These are phyloP conservation scores for Leccinum truebloodii DNA, from an alignment of 768 basidiomycete genomes.

Conservation along the genomic window DNA sequence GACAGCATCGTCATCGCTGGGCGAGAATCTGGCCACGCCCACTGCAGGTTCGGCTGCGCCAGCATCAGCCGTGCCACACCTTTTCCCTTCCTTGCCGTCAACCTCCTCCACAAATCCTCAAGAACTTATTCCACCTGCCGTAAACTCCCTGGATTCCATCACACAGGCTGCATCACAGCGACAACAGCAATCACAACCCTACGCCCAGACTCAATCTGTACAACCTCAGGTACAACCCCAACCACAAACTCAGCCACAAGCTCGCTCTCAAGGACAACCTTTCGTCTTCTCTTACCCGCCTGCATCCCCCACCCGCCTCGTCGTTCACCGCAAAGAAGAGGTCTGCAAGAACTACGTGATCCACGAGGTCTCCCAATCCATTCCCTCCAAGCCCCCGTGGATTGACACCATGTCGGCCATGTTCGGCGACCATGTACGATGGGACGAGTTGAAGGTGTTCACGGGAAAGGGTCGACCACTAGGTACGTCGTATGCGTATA, in stretches of 20 bases:
- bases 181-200: conserved; percentile 2
- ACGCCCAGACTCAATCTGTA: not conserved
- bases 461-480: conserved; percentile 64
- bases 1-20: not conserved
- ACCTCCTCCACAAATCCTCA: conserved; percentile 1
- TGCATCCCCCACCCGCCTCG: conserved; percentile 11
- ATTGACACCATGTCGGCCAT: conserved; percentile 75
- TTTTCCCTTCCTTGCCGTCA: not conserved
- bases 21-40: not conserved
- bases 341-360: conserved; percentile 71
- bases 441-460: conserved; percentile 71
- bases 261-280: not conserved
- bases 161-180: not conserved
- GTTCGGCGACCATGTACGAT: conserved; percentile 84
- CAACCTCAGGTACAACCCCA: not conserved
- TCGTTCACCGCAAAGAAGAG: conserved; percentile 44
- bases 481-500: conserved; percentile 40
- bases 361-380: conserved; percentile 55
- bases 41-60: not conserved
- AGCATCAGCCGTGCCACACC: not conserved
- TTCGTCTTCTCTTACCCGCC: conserved; percentile 13
- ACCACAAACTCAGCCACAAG: not conserved
- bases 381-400: conserved; percentile 56
- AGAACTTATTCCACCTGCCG: not conserved
- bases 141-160: not conserved